Conservation (phyloP, 768 basidiomycete genomes). For the Rhodotorula sphaerocarpa region DNA sequence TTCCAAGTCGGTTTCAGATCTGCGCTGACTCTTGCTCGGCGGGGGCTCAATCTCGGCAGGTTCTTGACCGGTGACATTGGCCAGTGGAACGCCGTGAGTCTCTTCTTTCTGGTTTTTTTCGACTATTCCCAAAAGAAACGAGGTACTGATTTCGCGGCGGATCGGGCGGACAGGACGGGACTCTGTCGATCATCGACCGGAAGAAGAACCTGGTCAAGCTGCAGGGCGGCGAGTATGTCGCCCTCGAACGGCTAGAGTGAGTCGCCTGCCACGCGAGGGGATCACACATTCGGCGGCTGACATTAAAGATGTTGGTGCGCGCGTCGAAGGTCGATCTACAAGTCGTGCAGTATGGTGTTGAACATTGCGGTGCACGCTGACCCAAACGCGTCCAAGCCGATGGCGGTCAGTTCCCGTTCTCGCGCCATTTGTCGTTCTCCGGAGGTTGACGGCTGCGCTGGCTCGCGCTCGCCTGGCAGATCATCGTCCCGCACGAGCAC, state of each 20-base stretch:
- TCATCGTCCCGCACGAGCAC: constrained; percentile 34
- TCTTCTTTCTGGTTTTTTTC: too few species aligned
- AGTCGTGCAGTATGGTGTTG: constrained; percentile 63
- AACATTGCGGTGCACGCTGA: constrained; percentile 79
- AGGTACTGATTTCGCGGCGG: constrained; percentile 31
- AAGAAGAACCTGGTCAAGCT: constrained; percentile 77
- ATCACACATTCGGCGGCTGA: too few species aligned
- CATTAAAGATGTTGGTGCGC: too few species aligned
- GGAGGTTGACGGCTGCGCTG: neutral
- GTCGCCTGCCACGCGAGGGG: too few species aligned
- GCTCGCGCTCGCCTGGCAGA: constrained; percentile 4
- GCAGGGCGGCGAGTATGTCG: constrained; percentile 78
- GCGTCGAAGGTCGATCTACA: constrained; percentile 56
- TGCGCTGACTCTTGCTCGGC: too few species aligned
- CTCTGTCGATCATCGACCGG: constrained; percentile 79
- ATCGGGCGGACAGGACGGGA: too few species aligned
- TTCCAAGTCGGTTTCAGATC: too few species aligned
- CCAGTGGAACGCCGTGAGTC: constrained; percentile 76
- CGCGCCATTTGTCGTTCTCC: neutral
- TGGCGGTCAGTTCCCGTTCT: constrained; percentile 48
- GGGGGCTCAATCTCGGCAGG: neutral
- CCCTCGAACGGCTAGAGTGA: constrained; percentile 71
- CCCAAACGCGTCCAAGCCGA: constrained; percentile 66
- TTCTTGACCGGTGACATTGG: constrained; percentile 74
- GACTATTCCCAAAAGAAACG: neutral